phyloP scores from a whole-genome alignment of 139 green algal species.

The Spirogloea muscicola region DNA sequence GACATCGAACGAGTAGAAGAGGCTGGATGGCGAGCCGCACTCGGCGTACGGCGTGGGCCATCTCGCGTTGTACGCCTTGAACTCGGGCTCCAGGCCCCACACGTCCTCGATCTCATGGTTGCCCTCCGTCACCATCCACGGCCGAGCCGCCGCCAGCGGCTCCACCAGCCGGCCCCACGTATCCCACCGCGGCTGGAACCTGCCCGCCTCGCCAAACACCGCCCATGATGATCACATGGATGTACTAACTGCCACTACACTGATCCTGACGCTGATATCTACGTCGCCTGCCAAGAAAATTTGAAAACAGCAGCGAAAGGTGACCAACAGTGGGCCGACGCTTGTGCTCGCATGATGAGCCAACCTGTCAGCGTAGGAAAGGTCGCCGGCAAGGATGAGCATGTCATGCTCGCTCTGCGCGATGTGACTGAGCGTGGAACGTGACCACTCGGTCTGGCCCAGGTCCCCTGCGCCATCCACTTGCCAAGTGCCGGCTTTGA shows the following conservation, averaged over 20 bases:
- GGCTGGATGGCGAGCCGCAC: constrained; percentile 39
- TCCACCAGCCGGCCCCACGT: constrained; percentile 62
- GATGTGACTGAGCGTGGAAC: constrained; percentile 63
- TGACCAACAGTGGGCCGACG: too few relatives aligned
- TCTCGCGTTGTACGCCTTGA: constrained; percentile 43
- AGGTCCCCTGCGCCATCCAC: constrained; percentile 68
- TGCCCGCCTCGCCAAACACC: constrained; percentile 18
- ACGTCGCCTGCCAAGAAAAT: too few relatives aligned
- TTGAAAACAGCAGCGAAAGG: too few relatives aligned
- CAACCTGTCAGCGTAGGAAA: constrained; percentile 71
- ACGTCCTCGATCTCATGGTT: constrained; percentile 69
- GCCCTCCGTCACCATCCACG: constrained; percentile 61
- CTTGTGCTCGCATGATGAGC: too few relatives aligned
- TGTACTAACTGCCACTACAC: too few relatives aligned
- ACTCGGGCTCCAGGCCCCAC: constrained; percentile 1
- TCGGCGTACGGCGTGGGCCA: constrained; percentile 47
- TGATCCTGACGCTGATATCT: too few relatives aligned
- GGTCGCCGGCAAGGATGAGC: constrained; percentile 69
- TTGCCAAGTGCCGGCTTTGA: too few relatives aligned
- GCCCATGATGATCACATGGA: too few relatives aligned
- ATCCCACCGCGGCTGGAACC: constrained; percentile 77
- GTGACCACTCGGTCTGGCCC: constrained; percentile 71
- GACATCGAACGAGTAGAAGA: constrained; percentile 70
- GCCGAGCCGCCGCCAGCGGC: constrained; percentile 48
- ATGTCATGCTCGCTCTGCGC: constrained; percentile 10